A percentile compares a stretch with the other conserved stretches of the same genome.
phyloP scores from a whole-genome alignment of 768 basidiomycete genomes.

The Xerocomus spinulosus region DNA sequence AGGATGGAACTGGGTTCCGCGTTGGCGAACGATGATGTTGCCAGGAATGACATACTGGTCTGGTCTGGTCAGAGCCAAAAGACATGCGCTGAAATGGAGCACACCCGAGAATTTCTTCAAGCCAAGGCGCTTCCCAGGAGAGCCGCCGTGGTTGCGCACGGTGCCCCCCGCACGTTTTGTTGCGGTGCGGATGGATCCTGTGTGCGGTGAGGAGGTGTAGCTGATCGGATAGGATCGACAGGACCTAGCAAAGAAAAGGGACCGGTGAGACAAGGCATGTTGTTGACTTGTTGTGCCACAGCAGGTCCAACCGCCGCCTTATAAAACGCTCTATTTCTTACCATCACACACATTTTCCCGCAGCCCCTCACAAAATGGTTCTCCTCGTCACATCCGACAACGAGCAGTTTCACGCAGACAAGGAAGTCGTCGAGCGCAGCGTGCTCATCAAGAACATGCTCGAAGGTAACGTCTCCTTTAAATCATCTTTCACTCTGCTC shows the following conservation, averaged over 20 bases:
- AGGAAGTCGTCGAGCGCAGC: conserved; percentile 90
- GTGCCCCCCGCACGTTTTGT: conserved; percentile 97
- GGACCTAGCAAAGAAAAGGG: conserved; percentile 50
- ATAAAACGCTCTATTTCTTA: neutral
- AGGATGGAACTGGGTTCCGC: conserved; percentile 89
- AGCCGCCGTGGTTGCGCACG: conserved; percentile 88
- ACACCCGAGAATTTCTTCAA: conserved; percentile 94
- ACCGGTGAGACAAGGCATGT: conserved; percentile 27
- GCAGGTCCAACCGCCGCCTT: too few species aligned
- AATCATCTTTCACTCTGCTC: neutral
- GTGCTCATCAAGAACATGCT: conserved; percentile 99
- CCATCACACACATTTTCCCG: too few species aligned
- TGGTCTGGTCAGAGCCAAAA: conserved; percentile 30
- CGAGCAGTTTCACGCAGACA: conserved; percentile 90
- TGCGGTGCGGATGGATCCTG: conserved; percentile 80
- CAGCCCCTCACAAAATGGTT: conserved; percentile 53
- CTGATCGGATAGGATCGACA: neutral
- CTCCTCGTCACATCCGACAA: conserved; percentile 92
- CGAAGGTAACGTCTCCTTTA: conserved; percentile 58
- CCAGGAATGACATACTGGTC: conserved; percentile 92
- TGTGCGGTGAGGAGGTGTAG: conserved; percentile 1
- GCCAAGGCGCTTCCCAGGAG: conserved; percentile 89
- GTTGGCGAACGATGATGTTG: conserved; percentile 93
- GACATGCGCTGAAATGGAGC: conserved; percentile 11
- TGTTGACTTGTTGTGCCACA: too few species aligned